Evolutionary conservation across 108 stramenopile genomes (phyloP), one percentile per base, ranked within the genome.

Genomic region (Cyclotella distinguenda): DNA sequence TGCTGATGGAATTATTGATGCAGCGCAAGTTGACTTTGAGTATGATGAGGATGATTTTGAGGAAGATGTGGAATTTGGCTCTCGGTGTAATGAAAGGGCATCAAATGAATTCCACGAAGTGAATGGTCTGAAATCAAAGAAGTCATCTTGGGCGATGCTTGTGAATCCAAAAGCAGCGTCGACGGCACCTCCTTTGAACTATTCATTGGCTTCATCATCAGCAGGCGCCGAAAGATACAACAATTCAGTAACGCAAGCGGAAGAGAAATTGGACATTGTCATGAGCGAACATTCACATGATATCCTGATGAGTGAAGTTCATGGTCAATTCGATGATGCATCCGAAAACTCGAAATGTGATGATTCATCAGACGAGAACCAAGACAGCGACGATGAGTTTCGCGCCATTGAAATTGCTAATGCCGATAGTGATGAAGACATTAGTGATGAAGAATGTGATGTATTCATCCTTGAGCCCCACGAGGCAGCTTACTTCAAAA

Each of bases 381-480:
- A 32, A 6, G 68, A 63, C 11, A 66, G 56, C 15, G 81, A 84
- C 12, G 82, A 56, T 26, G 72, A 75, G 25, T 33, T 39, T 12
- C 42, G 39, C 10, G 73, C 64, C 53, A 61, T 66, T 8, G n/a
- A 46, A 22, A 56, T 76, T n/a, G 61, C 60, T 13, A 60, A 67
- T 26, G 74, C 74, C 18, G 68, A 70, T 43, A 80, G 70, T 60
- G 79, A 80, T 48, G 81, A 70, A 23, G 67, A 77, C 50, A 68
- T 82, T 23, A 76, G 68, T 47, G 81, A 85, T 67, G 84, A 82
- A 62, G 84, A 85, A 64, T 82, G 82, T 65, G 84, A 85, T 60
- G 78, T 81, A n/a, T 80, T 74, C 63, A 74, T 84, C 55, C 72
- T 82, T 1, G 84, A 85, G 23, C 78, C 81, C 10, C 81, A 85